These are phyloP conservation scores for Ogataea ramenticola DNA, from an alignment of 805 yeast species.

Conservation along the genomic window DNA sequence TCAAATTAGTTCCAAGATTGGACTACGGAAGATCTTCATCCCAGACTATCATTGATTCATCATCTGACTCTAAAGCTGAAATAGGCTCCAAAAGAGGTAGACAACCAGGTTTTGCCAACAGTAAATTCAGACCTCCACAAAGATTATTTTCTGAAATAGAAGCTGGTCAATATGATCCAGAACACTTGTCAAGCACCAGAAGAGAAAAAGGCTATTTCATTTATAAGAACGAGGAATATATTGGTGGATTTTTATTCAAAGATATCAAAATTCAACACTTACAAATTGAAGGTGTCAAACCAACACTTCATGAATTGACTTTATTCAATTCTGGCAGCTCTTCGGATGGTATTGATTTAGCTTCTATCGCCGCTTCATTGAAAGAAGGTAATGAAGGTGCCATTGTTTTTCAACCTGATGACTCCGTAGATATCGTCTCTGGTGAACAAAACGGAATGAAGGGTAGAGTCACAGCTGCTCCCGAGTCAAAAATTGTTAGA, in stretches of 20 bases:
- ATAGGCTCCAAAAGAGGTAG: constrained; percentile 28
- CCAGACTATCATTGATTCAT: constrained; percentile 18
- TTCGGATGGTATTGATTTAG: constrained; percentile 84
- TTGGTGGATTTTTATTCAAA: constrained; percentile 80
- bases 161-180: constrained; percentile 79
- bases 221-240: constrained; percentile 83
- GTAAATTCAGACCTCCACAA: constrained; percentile 74
- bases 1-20: constrained; percentile 86
- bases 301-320: constrained; percentile 83
- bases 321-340: constrained; percentile 65
- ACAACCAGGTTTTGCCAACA: constrained; percentile 33
- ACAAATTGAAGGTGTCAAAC: constrained; percentile 73
- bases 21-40: constrained; percentile 69
- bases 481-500: constrained; percentile 47
- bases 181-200: constrained; percentile 55
- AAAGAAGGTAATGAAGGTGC: constrained; percentile 52
- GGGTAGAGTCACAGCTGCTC: constrained; percentile 69
- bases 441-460: constrained; percentile 92
- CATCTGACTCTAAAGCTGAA: constrained; percentile 12
- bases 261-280: constrained; percentile 79
- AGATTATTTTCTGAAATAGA: constrained; percentile 83
- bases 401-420: constrained; percentile 82
- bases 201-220: constrained; percentile 54
- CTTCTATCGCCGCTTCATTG: constrained; percentile 80
- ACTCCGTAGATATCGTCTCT: constrained; percentile 80